A percentile compares a stretch with the other conserved stretches of the same genome.
phyloP scores from a whole-genome alignment of 169 alveolate genomes.

The Perkinsus chesapeaki region DNA sequence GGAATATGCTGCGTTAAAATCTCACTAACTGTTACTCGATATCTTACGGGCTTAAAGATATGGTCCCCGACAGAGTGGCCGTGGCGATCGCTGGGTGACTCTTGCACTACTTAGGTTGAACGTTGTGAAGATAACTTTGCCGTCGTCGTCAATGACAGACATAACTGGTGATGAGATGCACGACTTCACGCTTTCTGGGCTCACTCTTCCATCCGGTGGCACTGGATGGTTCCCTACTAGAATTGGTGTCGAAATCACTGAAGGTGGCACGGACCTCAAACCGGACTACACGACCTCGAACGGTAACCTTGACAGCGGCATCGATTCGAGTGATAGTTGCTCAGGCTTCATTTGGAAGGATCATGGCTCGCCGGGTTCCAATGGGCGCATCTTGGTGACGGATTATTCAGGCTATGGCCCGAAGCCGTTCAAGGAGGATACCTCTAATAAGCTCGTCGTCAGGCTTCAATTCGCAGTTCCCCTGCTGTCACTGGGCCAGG shows the following conservation, averaged over 20 bases:
- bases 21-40: no score
- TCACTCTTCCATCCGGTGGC: not conserved
- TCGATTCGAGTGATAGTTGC: not conserved
- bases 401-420: slow-evolving; percentile 9
- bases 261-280: not conserved
- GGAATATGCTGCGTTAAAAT: no score
- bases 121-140: not conserved
- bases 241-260: not conserved
- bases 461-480: not conserved
- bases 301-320: not conserved
- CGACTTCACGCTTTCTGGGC: not conserved
- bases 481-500: not conserved
- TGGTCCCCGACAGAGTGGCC: no score
- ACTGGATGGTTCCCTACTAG: not conserved
- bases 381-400: not conserved
- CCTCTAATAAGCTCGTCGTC: not conserved
- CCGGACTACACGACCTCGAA: not conserved
- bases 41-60: no score
- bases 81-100: no score
- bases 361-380: not conserved
- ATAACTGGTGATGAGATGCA: not conserved
- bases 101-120: no score
- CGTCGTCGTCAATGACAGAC: not conserved
- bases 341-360: slow-evolving; percentile 7
- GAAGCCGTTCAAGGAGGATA: slow-evolving; percentile 9